phyloP scores from a whole-genome alignment of 2,329 filamentous ascomycete species.

The Ophiostoma montium region DNA sequence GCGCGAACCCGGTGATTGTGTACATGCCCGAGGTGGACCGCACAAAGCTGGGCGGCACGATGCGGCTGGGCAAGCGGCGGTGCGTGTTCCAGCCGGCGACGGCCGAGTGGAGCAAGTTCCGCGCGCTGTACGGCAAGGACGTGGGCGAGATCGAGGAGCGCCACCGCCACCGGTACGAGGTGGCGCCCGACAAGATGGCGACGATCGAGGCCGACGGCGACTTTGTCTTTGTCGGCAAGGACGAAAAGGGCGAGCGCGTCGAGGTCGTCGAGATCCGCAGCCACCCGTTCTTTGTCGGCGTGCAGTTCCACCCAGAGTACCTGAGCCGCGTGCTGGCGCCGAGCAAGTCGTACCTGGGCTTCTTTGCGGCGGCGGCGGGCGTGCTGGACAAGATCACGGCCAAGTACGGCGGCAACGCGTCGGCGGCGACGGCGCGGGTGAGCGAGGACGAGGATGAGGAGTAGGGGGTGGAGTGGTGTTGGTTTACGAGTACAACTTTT shows the following conservation, averaged over 20 bases:
- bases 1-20: constrained; percentile 60
- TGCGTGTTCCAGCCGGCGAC: constrained; percentile 55
- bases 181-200: constrained; percentile 57
- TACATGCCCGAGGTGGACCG: constrained; percentile 67
- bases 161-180: constrained; percentile 69
- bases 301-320: constrained; percentile 86
- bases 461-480: no score
- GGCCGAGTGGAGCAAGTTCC: constrained; percentile 55
- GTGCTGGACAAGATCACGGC: constrained; percentile 36
- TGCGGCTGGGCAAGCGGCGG: constrained; percentile 58
- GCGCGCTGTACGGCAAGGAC: constrained; percentile 48
- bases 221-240: constrained; percentile 60
- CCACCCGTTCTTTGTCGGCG: constrained; percentile 59
- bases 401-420: constrained; percentile 13
- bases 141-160: constrained; percentile 43
- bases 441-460: neutral
- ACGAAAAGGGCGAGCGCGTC: constrained; percentile 59
- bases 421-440: neutral
- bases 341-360: constrained; percentile 65
- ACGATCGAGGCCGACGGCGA: constrained; percentile 43
- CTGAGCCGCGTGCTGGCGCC: constrained; percentile 60
- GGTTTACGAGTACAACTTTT: no score
- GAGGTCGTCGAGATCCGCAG: constrained; percentile 64
- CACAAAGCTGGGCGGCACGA: constrained; percentile 62
- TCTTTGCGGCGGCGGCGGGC: constrained; percentile 65